These are phyloP conservation scores for Plectosphaerella cucumerina DNA, from an alignment of 2,329 filamentous ascomycete genomes.

Conservation along the genomic window DNA sequence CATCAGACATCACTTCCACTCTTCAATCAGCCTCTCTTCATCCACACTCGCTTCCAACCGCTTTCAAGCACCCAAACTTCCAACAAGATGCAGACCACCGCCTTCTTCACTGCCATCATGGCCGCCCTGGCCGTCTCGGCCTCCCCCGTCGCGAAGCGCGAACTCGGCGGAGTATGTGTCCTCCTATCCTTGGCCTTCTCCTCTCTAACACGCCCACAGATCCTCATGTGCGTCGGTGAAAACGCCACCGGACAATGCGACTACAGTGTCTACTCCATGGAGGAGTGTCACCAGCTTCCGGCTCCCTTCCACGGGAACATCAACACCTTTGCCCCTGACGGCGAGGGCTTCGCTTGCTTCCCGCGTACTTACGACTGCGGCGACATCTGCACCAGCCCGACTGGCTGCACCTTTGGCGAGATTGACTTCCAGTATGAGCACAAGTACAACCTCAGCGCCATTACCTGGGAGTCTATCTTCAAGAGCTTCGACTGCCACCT, in stretches of 20 bases:
- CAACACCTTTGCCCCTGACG: conserved; percentile 47
- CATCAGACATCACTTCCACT: background rate
- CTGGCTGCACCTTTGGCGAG: conserved; percentile 47
- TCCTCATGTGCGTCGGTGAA: conserved; percentile 46
- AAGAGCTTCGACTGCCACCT: conserved; percentile 28
- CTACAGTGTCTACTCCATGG: conserved; percentile 36
- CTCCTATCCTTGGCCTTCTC: background rate
- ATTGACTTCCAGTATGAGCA: conserved; percentile 39
- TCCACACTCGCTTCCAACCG: no score
- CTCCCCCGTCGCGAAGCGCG: conserved; percentile 32
- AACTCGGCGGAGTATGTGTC: conserved; percentile 42
- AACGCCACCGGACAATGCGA: conserved; percentile 44
- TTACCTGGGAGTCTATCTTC: conserved; percentile 38
- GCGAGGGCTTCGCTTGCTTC: conserved; percentile 43
- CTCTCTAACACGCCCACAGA: conserved; percentile 21
- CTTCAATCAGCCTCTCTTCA: background rate
- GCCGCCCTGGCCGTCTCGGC: conserved; percentile 17
- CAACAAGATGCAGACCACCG: conserved; percentile 22
- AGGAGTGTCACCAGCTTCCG: conserved; percentile 41
- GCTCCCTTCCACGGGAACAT: conserved; percentile 34
- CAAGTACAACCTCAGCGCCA: conserved; percentile 42
- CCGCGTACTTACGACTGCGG: conserved; percentile 37
- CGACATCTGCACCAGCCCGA: conserved; percentile 42
- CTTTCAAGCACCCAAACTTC: background rate
- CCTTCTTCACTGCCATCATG: conserved; percentile 8